These are phyloP conservation scores for Trametopsis cervina DNA, from an alignment of 768 basidiomycete genomes.

Conservation along the genomic window DNA sequence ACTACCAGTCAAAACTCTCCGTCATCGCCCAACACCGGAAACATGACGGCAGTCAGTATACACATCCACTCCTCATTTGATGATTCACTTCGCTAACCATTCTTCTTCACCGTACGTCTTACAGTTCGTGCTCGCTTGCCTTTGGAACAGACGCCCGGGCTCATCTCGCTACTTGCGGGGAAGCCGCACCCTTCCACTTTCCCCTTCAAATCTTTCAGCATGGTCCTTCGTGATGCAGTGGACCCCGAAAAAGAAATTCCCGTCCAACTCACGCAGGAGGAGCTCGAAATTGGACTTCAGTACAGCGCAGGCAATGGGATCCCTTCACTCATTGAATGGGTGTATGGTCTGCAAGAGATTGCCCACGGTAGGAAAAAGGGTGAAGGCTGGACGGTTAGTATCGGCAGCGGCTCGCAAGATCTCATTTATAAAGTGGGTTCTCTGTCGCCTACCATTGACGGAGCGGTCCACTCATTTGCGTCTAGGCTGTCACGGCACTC, in stretches of 20 bases:
- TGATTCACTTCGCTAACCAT: neutral
- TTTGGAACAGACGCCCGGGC: slow-evolving; percentile 69
- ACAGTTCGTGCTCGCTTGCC: slow-evolving; percentile 62
- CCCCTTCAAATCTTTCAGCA: slow-evolving; percentile 78
- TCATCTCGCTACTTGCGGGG: slow-evolving; percentile 82
- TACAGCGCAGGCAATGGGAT: slow-evolving; percentile 71
- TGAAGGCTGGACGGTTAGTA: slow-evolving; percentile 64
- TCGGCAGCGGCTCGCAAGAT: slow-evolving; percentile 88
- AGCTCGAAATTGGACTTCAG: slow-evolving; percentile 67
- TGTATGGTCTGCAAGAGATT: slow-evolving; percentile 61
- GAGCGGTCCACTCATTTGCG: too few relatives aligned
- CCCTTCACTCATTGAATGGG: slow-evolving; percentile 57
- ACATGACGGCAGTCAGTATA: slow-evolving; percentile 2
- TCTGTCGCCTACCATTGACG: too few relatives aligned
- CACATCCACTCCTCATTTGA: neutral
- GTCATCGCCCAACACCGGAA: neutral
- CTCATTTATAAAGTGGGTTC: slow-evolving; percentile 70
- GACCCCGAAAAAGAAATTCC: slow-evolving; percentile 35
- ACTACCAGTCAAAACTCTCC: slow-evolving; percentile 1
- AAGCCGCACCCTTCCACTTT: slow-evolving; percentile 90
- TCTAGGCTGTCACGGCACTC: slow-evolving; percentile 64
- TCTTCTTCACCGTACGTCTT: neutral
- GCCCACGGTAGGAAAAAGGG: slow-evolving; percentile 56
- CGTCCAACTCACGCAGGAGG: slow-evolving; percentile 48
- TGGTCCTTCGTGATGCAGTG: slow-evolving; percentile 47